These are phyloP conservation scores for Podaxis sp. DNA, from an alignment of 768 basidiomycete genomes.

Conservation along the genomic window DNA sequence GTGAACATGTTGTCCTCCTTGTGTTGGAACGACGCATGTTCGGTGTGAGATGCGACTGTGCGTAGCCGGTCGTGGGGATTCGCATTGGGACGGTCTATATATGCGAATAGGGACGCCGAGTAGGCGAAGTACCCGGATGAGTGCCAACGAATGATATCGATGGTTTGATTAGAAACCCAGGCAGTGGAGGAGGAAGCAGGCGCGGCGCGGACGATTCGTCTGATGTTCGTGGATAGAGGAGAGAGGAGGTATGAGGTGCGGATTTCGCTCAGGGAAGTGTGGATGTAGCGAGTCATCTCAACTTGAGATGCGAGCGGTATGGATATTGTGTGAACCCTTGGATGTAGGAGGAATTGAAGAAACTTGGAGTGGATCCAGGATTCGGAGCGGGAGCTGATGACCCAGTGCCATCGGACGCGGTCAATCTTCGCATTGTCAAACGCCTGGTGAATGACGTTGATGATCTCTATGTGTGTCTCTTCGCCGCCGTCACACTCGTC, in stretches of 20 bases:
- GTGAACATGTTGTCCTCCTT: neutral
- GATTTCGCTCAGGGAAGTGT: neutral
- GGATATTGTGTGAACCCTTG: neutral
- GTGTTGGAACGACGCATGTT: neutral
- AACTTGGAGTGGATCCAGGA: slow-evolving; percentile 4
- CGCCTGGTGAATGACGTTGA: neutral
- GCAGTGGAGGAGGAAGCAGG: neutral
- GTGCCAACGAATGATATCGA: neutral
- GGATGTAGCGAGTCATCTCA: neutral
- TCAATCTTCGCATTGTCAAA: neutral
- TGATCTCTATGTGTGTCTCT: neutral
- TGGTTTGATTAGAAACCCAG: neutral
- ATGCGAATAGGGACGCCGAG: neutral
- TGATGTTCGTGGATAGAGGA: neutral
- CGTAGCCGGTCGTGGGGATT: neutral
- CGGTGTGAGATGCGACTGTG: neutral
- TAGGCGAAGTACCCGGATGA: neutral
- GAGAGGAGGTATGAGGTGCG: neutral
- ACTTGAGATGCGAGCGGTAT: neutral
- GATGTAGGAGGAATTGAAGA: neutral
- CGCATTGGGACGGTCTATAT: neutral
- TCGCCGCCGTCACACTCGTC: slow-evolving; percentile 1
- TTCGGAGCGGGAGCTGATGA: slow-evolving; percentile 1
- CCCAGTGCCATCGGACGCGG: neutral
- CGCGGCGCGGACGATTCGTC: neutral